Base-by-base conservation (phyloP, 805 yeast genomes). In the Suhomyces sp. region DNA sequence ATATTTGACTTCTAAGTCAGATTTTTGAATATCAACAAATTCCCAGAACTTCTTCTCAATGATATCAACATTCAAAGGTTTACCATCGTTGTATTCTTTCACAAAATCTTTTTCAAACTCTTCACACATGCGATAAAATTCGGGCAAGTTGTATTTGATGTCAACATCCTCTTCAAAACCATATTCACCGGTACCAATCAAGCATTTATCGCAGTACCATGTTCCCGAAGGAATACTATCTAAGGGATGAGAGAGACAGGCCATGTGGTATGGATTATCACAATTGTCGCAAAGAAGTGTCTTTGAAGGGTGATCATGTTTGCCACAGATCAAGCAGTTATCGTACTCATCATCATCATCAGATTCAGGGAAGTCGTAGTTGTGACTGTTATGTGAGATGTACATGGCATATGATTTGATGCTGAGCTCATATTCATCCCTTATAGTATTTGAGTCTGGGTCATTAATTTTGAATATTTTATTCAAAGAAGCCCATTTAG, bases 181-280 rank as follows among this genome's bases (percentile, higher is more conserved):
- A 51, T 87, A 90, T 44, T 80, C 88, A 1, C 93, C 91, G 25
- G 86, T 82, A 0, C 95, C 96, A 10, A 83, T 68, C n/a, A 90
- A 64, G 58, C 98, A 90, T 38, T 74, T 74, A 32, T 82, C 83
- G 56, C 98, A 90, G 51, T 72, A 81, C 95, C 96, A 90, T 12
- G 68, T 73, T 8, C 75, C 76, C 17, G 65, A 53, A 0, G 90
- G 88, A 2, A 81, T 61, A 2, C 50, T 48, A 1, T 58, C 51
- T 16, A 83, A 46, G 2, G 79, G 79, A 2, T 83, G 83, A 10
- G 58, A 60, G n/a, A 88, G 61, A 52, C 95, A 88, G 25, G 63
- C 60, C 59, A 70, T 66, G 56, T 90, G 96, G 56, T 65, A 87
- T 1, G 76, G 72, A 33, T 70, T 72, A 39, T 82, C 78, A 52